Percentiles rank a stretch among this genome's conserved stretches.
These are phyloP conservation scores for Xylaria cubensis DNA, from an alignment of 495 filamentous ascomycete species.

Conservation along the genomic window DNA sequence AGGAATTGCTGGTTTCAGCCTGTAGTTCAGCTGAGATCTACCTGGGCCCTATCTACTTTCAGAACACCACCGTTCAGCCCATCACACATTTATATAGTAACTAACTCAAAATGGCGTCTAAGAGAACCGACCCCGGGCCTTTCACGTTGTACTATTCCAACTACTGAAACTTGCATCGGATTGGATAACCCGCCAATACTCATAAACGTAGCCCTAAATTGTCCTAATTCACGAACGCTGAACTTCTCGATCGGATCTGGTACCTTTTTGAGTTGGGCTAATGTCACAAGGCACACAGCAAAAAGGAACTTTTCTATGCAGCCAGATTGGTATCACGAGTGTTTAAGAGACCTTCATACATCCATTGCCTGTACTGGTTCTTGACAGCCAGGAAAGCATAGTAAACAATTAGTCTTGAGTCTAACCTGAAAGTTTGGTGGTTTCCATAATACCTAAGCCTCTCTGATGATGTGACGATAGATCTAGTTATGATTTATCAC, in stretches of 20 bases:
- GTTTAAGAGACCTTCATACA: too few relatives aligned
- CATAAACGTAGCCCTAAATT: background rate
- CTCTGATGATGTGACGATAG: background rate
- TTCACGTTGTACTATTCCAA: background rate
- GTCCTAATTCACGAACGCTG: background rate
- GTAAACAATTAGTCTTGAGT: background rate
- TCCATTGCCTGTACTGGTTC: too few relatives aligned
- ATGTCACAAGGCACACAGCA: too few relatives aligned
- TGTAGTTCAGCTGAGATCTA: conserved; percentile 16
- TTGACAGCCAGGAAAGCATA: too few relatives aligned
- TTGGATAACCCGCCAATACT: background rate
- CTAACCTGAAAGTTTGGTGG: background rate
- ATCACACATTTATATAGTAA: background rate
- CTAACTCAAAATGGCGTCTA: background rate
- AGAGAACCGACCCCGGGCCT: background rate
- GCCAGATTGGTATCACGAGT: too few relatives aligned
- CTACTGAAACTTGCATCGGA: background rate
- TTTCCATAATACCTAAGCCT: background rate
- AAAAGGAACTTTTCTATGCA: too few relatives aligned
- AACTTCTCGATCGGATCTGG: background rate
- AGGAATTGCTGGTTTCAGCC: background rate
- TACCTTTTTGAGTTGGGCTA: background rate
- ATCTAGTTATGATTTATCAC: background rate
- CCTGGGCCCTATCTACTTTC: background rate
- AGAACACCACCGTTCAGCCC: conserved; percentile 9